Evolutionary conservation across 768 basidiomycete species (phyloP).

Genomic region (Boletus sensibilis): DNA sequence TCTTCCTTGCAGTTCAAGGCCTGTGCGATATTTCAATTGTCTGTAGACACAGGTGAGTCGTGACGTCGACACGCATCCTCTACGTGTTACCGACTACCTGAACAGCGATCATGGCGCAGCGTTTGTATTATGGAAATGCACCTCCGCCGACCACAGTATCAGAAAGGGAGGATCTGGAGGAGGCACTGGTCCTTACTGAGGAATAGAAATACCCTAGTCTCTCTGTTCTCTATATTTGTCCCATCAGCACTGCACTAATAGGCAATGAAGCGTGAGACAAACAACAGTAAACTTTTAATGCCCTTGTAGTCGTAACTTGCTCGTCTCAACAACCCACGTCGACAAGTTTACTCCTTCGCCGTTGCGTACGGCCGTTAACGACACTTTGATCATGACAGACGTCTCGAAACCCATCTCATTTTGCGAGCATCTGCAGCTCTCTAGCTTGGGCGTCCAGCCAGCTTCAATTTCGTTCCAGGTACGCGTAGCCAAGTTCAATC

Average conservation of each 20-base stretch:
- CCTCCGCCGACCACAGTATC: conserved; percentile 53
- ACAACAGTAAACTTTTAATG: conserved; percentile 31
- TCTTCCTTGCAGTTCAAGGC: conserved; percentile 80
- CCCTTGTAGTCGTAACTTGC: conserved; percentile 14
- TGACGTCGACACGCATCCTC: conserved; percentile 2
- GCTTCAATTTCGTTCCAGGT: conserved; percentile 97
- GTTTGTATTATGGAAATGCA: conserved; percentile 68
- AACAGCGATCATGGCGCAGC: conserved; percentile 69
- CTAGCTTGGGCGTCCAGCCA: conserved; percentile 93
- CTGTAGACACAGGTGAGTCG: conserved; percentile 68
- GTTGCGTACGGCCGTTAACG: conserved; percentile 17
- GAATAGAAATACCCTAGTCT: conserved; percentile 37
- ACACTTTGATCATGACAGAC: conserved; percentile 30
- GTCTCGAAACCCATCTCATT: conserved; percentile 76
- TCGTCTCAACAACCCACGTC: conserved; percentile 26
- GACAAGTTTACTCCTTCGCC: conserved; percentile 15
- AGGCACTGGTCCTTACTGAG: conserved; percentile 66
- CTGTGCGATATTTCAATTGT: conserved; percentile 82
- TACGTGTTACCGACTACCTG: conserved; percentile 9
- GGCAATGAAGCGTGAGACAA: conserved; percentile 26
- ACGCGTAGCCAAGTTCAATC: conserved; percentile 37
- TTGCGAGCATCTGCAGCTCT: conserved; percentile 91
- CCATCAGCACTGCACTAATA: background rate
- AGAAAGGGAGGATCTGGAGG: conserved; percentile 65
- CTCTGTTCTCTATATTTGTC: background rate